Base-by-base conservation (phyloP, 2,329 filamentous ascomycete species). In the Lasiodiplodia sp. region DNA sequence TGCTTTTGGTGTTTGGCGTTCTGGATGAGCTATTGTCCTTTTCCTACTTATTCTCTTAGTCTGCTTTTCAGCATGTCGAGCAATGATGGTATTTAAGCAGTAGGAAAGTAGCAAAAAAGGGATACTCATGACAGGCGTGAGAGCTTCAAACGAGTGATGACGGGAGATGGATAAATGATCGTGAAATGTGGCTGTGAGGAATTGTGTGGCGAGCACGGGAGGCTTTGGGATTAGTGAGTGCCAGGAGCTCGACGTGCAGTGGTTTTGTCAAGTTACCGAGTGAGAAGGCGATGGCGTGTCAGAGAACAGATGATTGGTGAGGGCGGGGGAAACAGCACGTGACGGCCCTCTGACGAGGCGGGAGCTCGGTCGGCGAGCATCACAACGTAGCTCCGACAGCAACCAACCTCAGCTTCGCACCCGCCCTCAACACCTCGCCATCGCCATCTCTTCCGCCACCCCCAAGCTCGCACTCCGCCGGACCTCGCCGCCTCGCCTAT, bases 301-400 rank as follows among this genome's bases (percentile, higher is more conserved):
- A 23, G 38, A 47, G 57, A 28, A 47, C 14, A 21, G 18, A 16
- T 18, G 25, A 25, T 14, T 51, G 47, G 44, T 21, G 62, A 28
- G 12, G 31, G 31, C 31, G 38, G 37, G 18, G n/a, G 28, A 37
- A 21, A 2, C 2, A 10, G 21, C 66, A 68, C 66, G 66, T 68
- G 66, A 68, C n/a, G 4, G 7, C n/a, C 16, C n/a, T 56, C 21
- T 68, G 56, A 68, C 56, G 56, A 63, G 49, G 55, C 65, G 55
- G 31, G 40, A 68, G 66, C 66, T 68, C 66, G 49, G 31, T 68
- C 66, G 66, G 65, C 66, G 57, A 5, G 57, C 66, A 68, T 68
- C 66, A 68, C 57, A 62, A 58, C 66, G 57, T 68, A 68, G 66
- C 66, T 68, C 66, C 66, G 66, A 68, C 66, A 53, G 40, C 40